Evolutionary conservation across 2,329 filamentous ascomycete species (phyloP), one percentile per base, ranked within the genome.

Genomic region (Colletotrichum gloeosporioides): DNA sequence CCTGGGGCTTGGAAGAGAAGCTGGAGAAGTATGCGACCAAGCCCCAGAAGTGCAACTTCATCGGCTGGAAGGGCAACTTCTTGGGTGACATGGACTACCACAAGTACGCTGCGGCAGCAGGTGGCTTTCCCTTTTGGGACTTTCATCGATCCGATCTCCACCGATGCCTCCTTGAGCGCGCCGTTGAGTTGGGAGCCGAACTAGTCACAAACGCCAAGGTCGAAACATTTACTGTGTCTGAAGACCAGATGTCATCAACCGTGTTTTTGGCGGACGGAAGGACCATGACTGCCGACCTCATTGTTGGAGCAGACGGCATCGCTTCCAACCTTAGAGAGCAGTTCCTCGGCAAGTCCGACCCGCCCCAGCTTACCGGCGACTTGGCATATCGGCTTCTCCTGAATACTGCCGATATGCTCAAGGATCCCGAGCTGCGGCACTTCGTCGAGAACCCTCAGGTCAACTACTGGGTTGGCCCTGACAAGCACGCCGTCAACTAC

Each of bases 271-370:
- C 55, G 3, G 78, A 79, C 18, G 85, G 84, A 4, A 71, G 79
- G 6, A 75, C 78, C 12, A 77, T 84, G n/a, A 69, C 67, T 7
- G 82, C 79, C 25, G 86, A 89, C 71, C 76, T 88, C 3, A 82
- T 89, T 29, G 81, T 89, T 34, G 86, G 85, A 4, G 87, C 88
- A 6, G 88, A 89, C 77, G 88, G 88, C 6, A 80, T 87, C 25
- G 85, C 87, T 69, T 85, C 83, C n/a, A 74, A 67, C 16, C 57
- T 79, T 3, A 53, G 73, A 13, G 73, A 75, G 15, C 61, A 75
- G 55, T 72, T 75, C 36, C 69, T 75, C 6, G n/a, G 62, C 53
- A 72, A 39, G 25, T 25, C 73, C 6, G 73, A 75, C 16, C 78
- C 77, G 2, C 80, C 80, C 4, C 75, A 77, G 16, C 78, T 79